Percentiles rank a stretch among this genome's conserved stretches.
Conservation (phyloP, 2,329 filamentous ascomycete species). For the Colletotrichum chrysophilum region DNA sequence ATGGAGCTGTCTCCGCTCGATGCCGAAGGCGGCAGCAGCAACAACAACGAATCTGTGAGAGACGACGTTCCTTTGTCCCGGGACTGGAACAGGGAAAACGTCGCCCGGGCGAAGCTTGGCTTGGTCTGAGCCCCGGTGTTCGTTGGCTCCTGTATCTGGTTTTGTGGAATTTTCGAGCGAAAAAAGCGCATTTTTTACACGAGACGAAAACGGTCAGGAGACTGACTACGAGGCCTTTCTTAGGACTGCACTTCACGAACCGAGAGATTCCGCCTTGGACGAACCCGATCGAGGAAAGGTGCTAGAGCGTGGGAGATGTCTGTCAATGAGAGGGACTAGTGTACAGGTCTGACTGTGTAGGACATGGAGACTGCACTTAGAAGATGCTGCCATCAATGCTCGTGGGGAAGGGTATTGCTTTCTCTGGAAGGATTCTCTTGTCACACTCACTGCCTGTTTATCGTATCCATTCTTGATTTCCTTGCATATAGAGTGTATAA, state of each 20-base stretch:
- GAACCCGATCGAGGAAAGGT: background rate
- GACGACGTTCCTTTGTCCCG: conserved; percentile 1
- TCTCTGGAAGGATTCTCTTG: background rate
- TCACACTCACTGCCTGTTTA: background rate
- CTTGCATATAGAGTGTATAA: background rate
- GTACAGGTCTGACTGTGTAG: background rate
- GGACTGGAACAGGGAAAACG: background rate
- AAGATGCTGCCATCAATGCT: background rate
- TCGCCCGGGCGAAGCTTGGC: conserved; percentile 2
- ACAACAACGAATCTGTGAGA: conserved; percentile 1
- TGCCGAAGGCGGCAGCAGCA: background rate
- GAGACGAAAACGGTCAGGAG: background rate
- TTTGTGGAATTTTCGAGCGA: background rate
- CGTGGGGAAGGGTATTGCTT: background rate
- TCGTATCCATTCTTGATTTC: background rate
- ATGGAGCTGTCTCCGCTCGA: background rate
- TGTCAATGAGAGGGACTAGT: background rate
- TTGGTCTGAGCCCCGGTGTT: background rate
- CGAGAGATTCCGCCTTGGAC: background rate
- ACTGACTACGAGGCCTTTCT: background rate
- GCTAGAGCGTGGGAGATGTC: background rate
- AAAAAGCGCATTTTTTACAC: background rate
- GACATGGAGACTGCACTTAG: background rate
- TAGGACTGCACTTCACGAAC: conserved; percentile 5
- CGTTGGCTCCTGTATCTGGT: background rate